phyloP scores from a whole-genome alignment of 2,329 filamentous ascomycete genomes.

The Stagonosporopsis rhizophila region DNA sequence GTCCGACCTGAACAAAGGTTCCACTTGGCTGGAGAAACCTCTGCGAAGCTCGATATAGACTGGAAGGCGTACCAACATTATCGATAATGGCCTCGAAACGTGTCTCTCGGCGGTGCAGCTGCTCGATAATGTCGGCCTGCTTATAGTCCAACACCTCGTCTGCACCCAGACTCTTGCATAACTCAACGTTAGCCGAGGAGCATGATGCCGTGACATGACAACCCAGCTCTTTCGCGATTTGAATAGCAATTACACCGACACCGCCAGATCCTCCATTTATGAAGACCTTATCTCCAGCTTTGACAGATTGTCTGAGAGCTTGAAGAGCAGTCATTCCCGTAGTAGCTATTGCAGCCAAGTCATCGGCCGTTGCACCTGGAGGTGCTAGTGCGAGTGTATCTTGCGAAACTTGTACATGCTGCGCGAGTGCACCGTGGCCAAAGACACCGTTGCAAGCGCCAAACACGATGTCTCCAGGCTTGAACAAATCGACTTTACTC shows the following conservation, averaged over 20 bases:
- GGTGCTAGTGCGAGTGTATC: not conserved
- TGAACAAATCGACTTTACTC: not conserved
- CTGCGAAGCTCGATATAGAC: not conserved
- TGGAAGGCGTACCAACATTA: not conserved
- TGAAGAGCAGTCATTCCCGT: slow-evolving; percentile 40
- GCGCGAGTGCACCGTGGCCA: not conserved
- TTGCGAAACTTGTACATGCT: not conserved
- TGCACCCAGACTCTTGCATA: not conserved
- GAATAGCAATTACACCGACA: slow-evolving; percentile 64
- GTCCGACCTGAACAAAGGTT: not conserved
- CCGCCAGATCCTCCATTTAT: slow-evolving; percentile 69
- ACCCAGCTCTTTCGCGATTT: slow-evolving; percentile 42
- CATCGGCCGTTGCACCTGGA: not conserved
- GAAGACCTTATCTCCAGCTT: slow-evolving; percentile 58
- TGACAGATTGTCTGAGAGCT: slow-evolving; percentile 36
- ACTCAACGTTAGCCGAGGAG: not conserved
- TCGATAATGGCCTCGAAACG: not conserved
- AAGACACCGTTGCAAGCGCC: not conserved
- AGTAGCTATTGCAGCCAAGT: not conserved
- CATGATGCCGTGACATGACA: not conserved
- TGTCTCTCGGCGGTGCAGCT: not conserved
- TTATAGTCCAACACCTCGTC: not conserved
- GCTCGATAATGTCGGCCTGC: not conserved
- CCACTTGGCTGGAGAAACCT: not conserved
- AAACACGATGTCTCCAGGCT: not conserved